Percentiles rank a stretch among this genome's conserved stretches.
Conservation (phyloP, 1,284 basidiomycete species). For the Cryptococcus hybrid region DNA sequence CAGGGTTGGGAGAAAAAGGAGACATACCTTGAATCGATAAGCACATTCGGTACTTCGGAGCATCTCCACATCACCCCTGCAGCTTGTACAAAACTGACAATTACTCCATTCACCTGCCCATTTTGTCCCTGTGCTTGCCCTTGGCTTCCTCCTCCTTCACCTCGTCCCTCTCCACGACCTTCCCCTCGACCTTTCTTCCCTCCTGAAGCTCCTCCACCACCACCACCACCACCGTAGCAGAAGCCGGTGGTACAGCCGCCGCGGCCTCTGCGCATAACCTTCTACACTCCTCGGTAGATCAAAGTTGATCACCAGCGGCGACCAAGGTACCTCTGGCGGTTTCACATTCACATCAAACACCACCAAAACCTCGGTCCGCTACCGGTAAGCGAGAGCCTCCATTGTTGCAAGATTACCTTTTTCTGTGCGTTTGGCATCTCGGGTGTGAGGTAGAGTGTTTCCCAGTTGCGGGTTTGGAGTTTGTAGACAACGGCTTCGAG, state of each 20-base stretch:
- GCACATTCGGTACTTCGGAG: conserved; percentile 95
- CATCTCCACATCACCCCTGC: conserved; percentile 98
- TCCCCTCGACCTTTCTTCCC: too few relatives aligned
- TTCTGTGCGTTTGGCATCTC: conserved; percentile 67
- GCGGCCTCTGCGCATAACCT: conserved; percentile 75
- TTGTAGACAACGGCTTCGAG: conserved; percentile 79
- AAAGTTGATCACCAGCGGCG: conserved; percentile 90
- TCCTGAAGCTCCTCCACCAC: not conserved
- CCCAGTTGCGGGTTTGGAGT: conserved; percentile 76
- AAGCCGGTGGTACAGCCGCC: conserved; percentile 36
- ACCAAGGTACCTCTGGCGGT: conserved; percentile 79
- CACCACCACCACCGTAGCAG: not conserved
- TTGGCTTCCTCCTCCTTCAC: not conserved
- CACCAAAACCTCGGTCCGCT: conserved; percentile 64
- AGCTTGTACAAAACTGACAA: conserved; percentile 93
- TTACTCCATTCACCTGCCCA: conserved; percentile 55
- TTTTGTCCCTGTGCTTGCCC: conserved; percentile 60
- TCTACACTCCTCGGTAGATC: conserved; percentile 93
- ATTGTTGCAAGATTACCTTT: conserved; percentile 60
- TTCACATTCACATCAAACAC: conserved; percentile 90
- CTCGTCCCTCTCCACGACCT: too few relatives aligned
- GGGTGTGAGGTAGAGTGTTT: conserved; percentile 74
- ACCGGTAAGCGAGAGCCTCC: conserved; percentile 39
- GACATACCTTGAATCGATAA: conserved; percentile 69
- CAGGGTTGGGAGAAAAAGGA: not conserved